Conservation (phyloP, 2,329 filamentous ascomycete species). For the Trichoderma oligosporum region DNA sequence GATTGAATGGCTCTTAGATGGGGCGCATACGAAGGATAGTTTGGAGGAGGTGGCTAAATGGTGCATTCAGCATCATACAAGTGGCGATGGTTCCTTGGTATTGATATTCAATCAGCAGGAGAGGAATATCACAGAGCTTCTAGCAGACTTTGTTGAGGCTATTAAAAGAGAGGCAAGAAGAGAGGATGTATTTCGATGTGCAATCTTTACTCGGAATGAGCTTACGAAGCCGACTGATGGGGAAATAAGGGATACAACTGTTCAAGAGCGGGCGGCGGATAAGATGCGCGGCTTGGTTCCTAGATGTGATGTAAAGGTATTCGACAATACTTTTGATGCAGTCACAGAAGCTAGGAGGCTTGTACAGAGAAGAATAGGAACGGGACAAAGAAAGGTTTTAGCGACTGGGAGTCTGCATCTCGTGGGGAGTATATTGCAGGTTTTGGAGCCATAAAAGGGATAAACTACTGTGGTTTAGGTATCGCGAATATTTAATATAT, state of each 20-base stretch:
- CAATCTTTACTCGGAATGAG: constrained; percentile 77
- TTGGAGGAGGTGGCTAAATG: constrained; percentile 72
- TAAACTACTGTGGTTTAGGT: too few relatives aligned
- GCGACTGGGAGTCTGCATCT: constrained; percentile 83
- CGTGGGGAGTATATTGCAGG: constrained; percentile 72
- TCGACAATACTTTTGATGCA: constrained; percentile 69
- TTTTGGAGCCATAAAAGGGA: constrained; percentile 51
- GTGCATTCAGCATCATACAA: constrained; percentile 59
- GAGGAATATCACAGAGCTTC: constrained; percentile 65
- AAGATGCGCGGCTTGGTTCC: constrained; percentile 57
- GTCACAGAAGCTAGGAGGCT: constrained; percentile 53
- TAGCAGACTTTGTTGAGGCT: constrained; percentile 58
- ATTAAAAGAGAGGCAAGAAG: constrained; percentile 40
- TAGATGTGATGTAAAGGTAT: constrained; percentile 42
- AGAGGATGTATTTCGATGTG: constrained; percentile 59
- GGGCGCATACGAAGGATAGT: constrained; percentile 83
- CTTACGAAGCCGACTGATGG: constrained; percentile 22
- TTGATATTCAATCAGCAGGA: constrained; percentile 94
- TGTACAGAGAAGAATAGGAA: constrained; percentile 33
- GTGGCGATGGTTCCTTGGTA: constrained; percentile 37
- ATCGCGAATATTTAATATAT: neutral
- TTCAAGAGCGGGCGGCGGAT: constrained; percentile 64
- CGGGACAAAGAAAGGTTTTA: constrained; percentile 54
- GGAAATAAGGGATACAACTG: constrained; percentile 48
- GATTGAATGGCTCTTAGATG: constrained; percentile 77